Percentiles rank a stretch among this genome's conserved stretches.
Conservation (phyloP, 129 eudicot genomes). For the Arctium lappa region DNA sequence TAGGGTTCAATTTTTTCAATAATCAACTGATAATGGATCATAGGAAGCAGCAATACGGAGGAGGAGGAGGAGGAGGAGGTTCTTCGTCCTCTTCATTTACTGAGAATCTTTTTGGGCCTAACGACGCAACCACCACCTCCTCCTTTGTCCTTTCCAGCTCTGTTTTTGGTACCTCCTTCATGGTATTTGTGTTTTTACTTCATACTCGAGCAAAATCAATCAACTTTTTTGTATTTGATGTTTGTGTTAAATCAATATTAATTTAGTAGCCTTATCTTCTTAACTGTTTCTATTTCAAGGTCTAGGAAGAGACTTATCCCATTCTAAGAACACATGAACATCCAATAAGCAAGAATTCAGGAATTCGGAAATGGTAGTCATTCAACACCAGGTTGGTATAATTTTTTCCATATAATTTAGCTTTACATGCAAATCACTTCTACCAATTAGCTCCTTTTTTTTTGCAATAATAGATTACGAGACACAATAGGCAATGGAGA, state of each 20-base stretch:
- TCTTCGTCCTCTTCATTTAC: too few species aligned
- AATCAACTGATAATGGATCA: too few species aligned
- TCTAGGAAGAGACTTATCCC: constrained; percentile 39
- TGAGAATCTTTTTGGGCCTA: too few species aligned
- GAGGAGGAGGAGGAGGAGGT: too few species aligned
- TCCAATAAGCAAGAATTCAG: constrained; percentile 12
- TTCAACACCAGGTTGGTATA: constrained; percentile 42
- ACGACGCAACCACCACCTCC: too few species aligned
- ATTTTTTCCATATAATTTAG: too few species aligned
- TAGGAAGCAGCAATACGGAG: too few species aligned
- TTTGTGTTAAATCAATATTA: background rate
- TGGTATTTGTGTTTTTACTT: constrained; percentile 35
- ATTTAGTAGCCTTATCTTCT: background rate
- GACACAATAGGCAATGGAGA: constrained; percentile 34
- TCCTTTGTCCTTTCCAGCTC: constrained; percentile 49
- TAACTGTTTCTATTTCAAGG: constrained; percentile 34
- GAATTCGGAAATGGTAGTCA: constrained; percentile 44
- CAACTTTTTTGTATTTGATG: too few species aligned
- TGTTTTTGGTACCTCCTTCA: constrained; percentile 72
- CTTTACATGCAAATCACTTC: background rate
- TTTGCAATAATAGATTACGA: constrained; percentile 36
- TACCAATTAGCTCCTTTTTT: background rate
- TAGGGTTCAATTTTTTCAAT: too few species aligned
- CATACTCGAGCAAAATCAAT: background rate
- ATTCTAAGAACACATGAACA: constrained; percentile 24